A percentile compares a stretch with the other conserved stretches of the same genome.
These are phyloP conservation scores for Fusarium pseudoanthophilum DNA, from an alignment of 2,329 filamentous ascomycete species.

Conservation along the genomic window DNA sequence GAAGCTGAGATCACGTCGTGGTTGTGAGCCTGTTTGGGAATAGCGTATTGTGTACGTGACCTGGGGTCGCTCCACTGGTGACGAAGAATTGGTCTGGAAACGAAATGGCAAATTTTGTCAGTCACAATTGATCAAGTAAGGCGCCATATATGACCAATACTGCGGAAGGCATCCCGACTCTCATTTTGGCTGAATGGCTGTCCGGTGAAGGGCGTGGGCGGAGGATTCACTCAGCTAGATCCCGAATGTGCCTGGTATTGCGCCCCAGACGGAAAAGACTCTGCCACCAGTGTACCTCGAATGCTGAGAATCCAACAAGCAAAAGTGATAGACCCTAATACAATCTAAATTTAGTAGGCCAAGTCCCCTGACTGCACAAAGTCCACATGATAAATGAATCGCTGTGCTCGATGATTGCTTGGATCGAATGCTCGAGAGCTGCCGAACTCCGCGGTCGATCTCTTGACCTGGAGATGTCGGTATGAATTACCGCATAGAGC, in stretches of 20 bases:
- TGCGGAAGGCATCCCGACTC: not conserved
- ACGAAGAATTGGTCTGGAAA: not conserved
- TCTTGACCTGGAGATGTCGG: not conserved
- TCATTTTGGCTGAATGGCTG: not conserved
- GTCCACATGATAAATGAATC: not conserved
- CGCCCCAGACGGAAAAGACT: too few species aligned
- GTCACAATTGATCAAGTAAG: not conserved
- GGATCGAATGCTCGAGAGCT: not conserved
- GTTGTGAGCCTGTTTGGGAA: not conserved
- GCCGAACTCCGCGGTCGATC: not conserved
- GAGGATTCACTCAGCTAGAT: not conserved
- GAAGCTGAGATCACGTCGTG: conserved; percentile 6
- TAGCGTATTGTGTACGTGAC: not conserved
- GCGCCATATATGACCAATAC: not conserved
- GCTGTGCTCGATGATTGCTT: not conserved
- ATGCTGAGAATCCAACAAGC: not conserved
- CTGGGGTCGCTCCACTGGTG: not conserved
- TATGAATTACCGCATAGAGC: not conserved
- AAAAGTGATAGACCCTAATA: accelerated
- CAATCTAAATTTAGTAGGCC: accelerated
- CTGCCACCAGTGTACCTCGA: too few species aligned
- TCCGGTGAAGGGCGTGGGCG: not conserved
- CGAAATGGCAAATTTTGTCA: not conserved
- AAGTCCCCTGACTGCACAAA: accelerated
- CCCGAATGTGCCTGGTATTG: not conserved